Percentiles rank a stretch among this genome's conserved stretches.
phyloP scores from a whole-genome alignment of 2,329 filamentous ascomycete genomes.

The Colletotrichum spaethianum region DNA sequence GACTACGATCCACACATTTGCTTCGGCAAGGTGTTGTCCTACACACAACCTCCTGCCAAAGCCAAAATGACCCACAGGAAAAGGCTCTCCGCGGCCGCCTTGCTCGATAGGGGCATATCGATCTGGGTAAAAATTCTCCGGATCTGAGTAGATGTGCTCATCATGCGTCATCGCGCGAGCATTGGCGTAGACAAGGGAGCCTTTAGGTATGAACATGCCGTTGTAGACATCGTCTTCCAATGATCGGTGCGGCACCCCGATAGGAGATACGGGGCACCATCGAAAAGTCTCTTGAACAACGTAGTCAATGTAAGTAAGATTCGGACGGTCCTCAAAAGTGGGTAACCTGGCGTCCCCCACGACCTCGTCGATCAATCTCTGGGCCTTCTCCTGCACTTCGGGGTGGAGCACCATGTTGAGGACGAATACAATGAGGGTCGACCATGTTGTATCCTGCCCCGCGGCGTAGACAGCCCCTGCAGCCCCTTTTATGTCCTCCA shows the following conservation, averaged over 20 bases:
- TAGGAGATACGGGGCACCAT: constrained; percentile 61
- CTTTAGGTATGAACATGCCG: constrained; percentile 69
- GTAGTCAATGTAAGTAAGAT: constrained; percentile 61
- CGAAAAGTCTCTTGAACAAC: constrained; percentile 63
- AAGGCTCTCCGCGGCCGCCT: constrained; percentile 58
- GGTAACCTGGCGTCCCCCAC: constrained; percentile 62
- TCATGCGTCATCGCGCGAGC: constrained; percentile 60
- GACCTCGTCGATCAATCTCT: constrained; percentile 59
- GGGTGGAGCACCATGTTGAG: constrained; percentile 49
- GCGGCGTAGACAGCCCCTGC: constrained; percentile 63
- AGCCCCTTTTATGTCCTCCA: constrained; percentile 62
- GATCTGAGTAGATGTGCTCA: constrained; percentile 54
- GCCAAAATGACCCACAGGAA: constrained; percentile 61
- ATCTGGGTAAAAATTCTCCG: constrained; percentile 61
- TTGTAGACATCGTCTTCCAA: constrained; percentile 67
- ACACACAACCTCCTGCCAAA: constrained; percentile 59
- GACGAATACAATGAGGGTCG: constrained; percentile 48
- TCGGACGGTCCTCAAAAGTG: constrained; percentile 58
- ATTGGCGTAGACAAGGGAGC: constrained; percentile 60
- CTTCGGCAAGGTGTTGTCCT: constrained; percentile 65
- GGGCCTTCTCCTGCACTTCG: constrained; percentile 61
- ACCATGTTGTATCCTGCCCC: constrained; percentile 62
- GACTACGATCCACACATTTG: constrained; percentile 60
- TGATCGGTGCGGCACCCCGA: constrained; percentile 67
- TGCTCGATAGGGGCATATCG: constrained; percentile 54